Conservation (phyloP, 2,329 filamentous ascomycete genomes). For the Dactylonectria macrodidyma region DNA sequence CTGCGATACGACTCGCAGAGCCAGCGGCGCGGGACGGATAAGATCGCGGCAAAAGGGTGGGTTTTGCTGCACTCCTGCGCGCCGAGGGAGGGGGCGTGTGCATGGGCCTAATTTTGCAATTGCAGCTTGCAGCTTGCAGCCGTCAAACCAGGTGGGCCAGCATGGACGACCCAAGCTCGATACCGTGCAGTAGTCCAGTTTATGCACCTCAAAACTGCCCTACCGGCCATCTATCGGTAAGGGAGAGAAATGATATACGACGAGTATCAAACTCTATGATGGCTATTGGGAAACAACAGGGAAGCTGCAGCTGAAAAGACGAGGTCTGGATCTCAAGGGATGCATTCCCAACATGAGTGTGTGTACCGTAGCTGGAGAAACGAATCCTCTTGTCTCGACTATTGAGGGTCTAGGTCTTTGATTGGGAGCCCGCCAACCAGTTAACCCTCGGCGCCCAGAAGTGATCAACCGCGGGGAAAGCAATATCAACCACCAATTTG, state of each 20-base stretch:
- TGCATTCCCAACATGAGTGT: not conserved
- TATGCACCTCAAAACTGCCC: not conserved
- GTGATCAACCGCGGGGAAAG: constrained; percentile 21
- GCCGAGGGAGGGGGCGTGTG: constrained; percentile 18
- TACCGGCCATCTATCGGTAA: not conserved
- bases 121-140: not conserved
- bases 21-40: constrained; percentile 29
- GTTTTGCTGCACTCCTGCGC: not conserved
- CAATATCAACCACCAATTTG: not conserved
- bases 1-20: constrained; percentile 25
- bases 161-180: not conserved
- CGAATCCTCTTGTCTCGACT: not conserved
- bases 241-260: not conserved
- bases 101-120: constrained; percentile 5
- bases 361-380: not conserved
- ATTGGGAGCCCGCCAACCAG: constrained; percentile 3
- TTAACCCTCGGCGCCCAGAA: constrained; percentile 3
- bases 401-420: not conserved
- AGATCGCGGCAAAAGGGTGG: constrained; percentile 24
- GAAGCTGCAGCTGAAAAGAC: not conserved
- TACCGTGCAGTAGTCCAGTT: not conserved
- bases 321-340: not conserved
- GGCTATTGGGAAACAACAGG: not conserved
- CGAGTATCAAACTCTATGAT: not conserved
- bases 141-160: not conserved